Base-by-base conservation (phyloP, 306 rosid genomes). In the Albizia julibrissin region DNA sequence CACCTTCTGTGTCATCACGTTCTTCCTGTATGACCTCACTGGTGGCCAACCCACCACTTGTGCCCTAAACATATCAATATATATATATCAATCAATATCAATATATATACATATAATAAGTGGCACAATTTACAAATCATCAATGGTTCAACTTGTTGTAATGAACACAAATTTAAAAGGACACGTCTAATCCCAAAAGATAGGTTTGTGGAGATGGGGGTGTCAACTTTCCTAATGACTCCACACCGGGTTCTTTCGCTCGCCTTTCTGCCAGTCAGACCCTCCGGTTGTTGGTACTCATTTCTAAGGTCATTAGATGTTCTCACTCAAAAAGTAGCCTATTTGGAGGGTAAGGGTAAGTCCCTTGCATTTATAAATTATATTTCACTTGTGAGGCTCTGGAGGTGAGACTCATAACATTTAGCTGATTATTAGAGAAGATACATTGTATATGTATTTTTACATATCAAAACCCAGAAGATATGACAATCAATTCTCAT, bases 1-100 rank as follows among this genome's bases (percentile, higher is more conserved):
- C 33, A 40, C 90, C 84, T 96, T 96, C 39, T 87, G 98, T 31
- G 92, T 83, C 99, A 93, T 93, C 61, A 87, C 83, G 87, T 93
- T 96, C 97, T 93, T 96, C 80, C 99, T 87, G 89, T 89, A 91
- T 14, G 94, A 89, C n/a, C 97, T 84, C 91, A 96, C 99, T n/a
- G 99, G 99, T 81, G 99, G 99, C 99, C 99, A 96, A 72, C 99
- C 99, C 90, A 96, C 98, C 13, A 93, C 97, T 81, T 93, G 99
- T 79, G 97, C 89, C 89, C 99, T 96, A 89, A 79, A 84, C 74
- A 66, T 58, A 22, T n/a, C 11, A 56, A 56, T 9, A n/a, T n/a
- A n/a, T 19, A 8, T n/a, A 44, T 12, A n/a, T 2, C 27, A 58
- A 58, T n/a, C 13, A 56, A n/a, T 56, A 21, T 7, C 24, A 21